Base-by-base conservation (phyloP, 106 monocot genomes). In the Platanthera zijinensis region DNA sequence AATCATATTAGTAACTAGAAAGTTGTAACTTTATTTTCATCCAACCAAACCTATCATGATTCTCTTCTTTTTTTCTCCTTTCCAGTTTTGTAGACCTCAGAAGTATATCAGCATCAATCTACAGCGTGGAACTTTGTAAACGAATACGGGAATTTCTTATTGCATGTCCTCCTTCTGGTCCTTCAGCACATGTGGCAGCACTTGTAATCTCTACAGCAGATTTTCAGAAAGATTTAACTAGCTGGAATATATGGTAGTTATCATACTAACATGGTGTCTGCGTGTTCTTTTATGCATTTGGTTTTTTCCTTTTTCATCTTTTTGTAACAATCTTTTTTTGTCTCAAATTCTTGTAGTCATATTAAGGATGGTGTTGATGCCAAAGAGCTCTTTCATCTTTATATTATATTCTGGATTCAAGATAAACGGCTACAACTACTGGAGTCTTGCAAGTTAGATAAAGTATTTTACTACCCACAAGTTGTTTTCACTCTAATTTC, bases 301-400 rank as follows among this genome's bases (percentile, higher is more conserved):
- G 8, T 21, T 59, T 54, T 32, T 49, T 14, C 13, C 22, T 51
- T 25, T 22, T 19, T 72, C 52, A 50, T 66, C 11, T 32, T 10
- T 11, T 10, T 19, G n/a, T 73, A 8, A 6, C 6, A 1, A 30
- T 8, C 53, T 32, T 54, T 68, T 17, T 70, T 8, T 77, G 25
- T 59, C n/a, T 54, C 62, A 51, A n/a, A 10, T 77, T 45, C 78
- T 54, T n/a, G 18, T 78, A 99, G 97, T 79, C 78, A 87, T 74
- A 77, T 94, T 15, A 99, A 94, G 85, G 89, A 87, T 57, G 95
- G 95, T 53, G 88, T 99, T 75, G 97, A 94, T 90, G 97, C 97
- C 50, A 99, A 94, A 75, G 94, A 99, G 83, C 74, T 94, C 62
- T 99, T 99, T 77, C 97, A 99, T 78, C 80, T 99, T 77, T 94